Evolutionary conservation across 345 rosid genomes (phyloP).

Genomic region (Euclidium syriacum): DNA sequence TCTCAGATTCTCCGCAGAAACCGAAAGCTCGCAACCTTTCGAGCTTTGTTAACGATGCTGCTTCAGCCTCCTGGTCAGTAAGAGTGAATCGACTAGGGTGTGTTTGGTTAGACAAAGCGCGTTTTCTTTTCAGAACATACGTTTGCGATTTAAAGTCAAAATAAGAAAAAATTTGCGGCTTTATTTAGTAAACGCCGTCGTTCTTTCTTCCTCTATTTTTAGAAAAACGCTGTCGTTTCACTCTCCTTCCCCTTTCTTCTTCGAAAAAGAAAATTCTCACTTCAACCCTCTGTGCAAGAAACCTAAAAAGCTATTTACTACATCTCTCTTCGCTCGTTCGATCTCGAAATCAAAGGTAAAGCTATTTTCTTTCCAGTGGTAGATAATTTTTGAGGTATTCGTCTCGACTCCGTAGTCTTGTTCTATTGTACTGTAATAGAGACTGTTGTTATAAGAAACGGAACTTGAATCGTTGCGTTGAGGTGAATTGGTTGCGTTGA

Average conservation of each 20-base stretch:
- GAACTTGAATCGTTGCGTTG: background rate
- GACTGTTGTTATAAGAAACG: background rate
- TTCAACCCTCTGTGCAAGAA: conserved; percentile 26
- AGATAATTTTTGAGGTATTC: background rate
- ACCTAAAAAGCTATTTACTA: conserved; percentile 3
- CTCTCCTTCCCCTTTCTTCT: background rate
- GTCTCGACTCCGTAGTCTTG: background rate
- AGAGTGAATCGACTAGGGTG: background rate
- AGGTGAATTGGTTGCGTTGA: background rate
- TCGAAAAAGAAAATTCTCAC: conserved; percentile 4
- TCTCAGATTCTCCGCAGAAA: conserved; percentile 4
- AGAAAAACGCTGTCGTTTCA: background rate
- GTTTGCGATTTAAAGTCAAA: too few species aligned
- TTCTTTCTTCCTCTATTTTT: background rate
- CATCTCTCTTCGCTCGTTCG: conserved; percentile 8
- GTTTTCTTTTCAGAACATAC: background rate
- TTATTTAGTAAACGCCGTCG: background rate
- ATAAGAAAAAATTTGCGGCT: too few species aligned
- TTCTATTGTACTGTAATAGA: background rate
- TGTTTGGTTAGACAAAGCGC: conserved; percentile 2
- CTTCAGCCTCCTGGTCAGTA: background rate
- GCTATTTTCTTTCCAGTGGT: background rate
- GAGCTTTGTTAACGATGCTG: conserved; percentile 4
- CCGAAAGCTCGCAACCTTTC: conserved; percentile 8
- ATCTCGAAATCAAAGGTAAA: conserved; percentile 16